Percentiles rank a stretch among this genome's conserved stretches.
These are phyloP conservation scores for Coniella vitis DNA, from an alignment of 2,329 filamentous ascomycete genomes.

Conservation along the genomic window DNA sequence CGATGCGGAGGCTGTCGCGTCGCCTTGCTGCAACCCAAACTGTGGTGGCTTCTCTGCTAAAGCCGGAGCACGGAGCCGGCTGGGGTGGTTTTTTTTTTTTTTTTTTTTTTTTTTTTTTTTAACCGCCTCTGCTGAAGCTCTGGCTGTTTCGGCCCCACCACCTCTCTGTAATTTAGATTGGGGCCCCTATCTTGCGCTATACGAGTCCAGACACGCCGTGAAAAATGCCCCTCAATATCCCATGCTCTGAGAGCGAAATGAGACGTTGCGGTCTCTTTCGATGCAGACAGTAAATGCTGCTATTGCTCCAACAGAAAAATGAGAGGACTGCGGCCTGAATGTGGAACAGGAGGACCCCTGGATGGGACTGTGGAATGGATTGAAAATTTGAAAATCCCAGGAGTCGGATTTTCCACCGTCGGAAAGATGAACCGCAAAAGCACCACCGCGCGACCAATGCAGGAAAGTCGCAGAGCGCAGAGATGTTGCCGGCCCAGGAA, in stretches of 20 bases:
- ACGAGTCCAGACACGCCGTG: constrained; percentile 3
- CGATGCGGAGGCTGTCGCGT: no score
- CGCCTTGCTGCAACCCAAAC: no score
- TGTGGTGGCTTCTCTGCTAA: no score
- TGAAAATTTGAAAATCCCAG: not conserved
- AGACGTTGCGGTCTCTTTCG: not conserved
- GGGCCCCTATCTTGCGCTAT: constrained; percentile 8
- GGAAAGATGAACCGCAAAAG: no score
- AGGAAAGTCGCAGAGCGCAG: no score
- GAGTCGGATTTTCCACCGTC: no score
- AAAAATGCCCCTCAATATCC: not conserved
- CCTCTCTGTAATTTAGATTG: constrained; percentile 3
- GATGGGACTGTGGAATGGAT: not conserved
- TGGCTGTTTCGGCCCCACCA: not conserved
- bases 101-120: not conserved
- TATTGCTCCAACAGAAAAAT: not conserved
- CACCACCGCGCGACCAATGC: no score
- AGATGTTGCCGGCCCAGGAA: no score
- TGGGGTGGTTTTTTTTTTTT: no score
- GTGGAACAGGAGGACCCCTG: not conserved
- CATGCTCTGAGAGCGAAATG: constrained; percentile 1
- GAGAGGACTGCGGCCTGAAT: constrained; percentile 11
- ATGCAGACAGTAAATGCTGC: not conserved
- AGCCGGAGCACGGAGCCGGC: no score
- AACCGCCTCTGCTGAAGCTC: not conserved